These are phyloP conservation scores for Encephalitozoon romaleae DNA, from an alignment of 371 early-diverging fungal genomes.

Conservation along the genomic window DNA sequence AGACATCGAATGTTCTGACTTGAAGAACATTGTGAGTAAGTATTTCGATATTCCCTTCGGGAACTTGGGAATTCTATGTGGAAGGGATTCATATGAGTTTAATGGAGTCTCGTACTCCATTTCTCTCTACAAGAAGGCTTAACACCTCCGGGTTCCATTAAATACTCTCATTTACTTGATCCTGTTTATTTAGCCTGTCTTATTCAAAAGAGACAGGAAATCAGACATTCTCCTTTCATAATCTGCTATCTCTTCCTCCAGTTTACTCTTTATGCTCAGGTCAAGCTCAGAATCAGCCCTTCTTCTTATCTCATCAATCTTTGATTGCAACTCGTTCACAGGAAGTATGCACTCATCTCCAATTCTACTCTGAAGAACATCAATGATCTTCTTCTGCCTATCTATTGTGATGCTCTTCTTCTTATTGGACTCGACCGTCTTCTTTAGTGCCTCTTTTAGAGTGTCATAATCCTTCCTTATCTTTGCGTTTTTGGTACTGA, in stretches of 20 bases:
- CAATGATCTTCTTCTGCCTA: slow-evolving; percentile 50
- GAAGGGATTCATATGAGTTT: slow-evolving; percentile 7
- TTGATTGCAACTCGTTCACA: slow-evolving; percentile 38
- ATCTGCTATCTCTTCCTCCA: slow-evolving; percentile 26
- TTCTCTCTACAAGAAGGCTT: not conserved
- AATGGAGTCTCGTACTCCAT: slow-evolving; percentile 1
- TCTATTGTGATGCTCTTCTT: slow-evolving; percentile 37
- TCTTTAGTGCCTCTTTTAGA: slow-evolving; percentile 35
- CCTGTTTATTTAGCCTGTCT: not conserved
- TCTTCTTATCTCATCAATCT: slow-evolving; percentile 23
- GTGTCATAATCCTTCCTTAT: slow-evolving; percentile 43
- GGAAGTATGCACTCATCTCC: slow-evolving; percentile 9
- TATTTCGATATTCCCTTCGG: slow-evolving; percentile 38
- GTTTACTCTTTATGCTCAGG: not conserved
- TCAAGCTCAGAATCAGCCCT: slow-evolving; percentile 34
- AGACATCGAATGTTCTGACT: slow-evolving; percentile 2
- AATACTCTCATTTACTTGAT: not conserved
- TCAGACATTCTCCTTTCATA: slow-evolving; percentile 47
- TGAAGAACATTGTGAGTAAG: not conserved
- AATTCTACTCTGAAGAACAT: slow-evolving; percentile 46
- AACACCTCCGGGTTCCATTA: not conserved
- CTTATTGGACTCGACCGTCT: slow-evolving; percentile 21
- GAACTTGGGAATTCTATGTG: slow-evolving; percentile 8
- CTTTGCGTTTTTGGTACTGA: slow-evolving; percentile 40
- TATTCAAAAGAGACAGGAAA: slow-evolving; percentile 24